Conservation (phyloP, 129 eudicot genomes). For the Chrysanthemum makinoi region DNA sequence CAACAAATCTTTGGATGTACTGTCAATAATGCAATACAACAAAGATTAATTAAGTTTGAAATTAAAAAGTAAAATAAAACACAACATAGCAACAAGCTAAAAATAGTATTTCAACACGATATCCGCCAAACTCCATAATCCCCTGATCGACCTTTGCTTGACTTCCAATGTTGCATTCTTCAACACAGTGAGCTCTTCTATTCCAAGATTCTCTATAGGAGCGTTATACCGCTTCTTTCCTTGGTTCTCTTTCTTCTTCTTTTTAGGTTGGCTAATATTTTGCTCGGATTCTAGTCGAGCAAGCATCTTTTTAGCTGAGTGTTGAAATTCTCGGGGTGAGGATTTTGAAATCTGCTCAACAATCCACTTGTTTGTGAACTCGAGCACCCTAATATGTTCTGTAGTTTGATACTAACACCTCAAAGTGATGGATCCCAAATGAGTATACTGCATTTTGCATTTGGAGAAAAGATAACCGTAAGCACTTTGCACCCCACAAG, state of each 20-base stretch:
- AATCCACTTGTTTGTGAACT: slow-evolving; percentile 17
- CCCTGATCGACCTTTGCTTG: background rate
- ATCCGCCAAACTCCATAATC: too few species aligned
- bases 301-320: slow-evolving; percentile 29
- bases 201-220: slow-evolving; percentile 20
- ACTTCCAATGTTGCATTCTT: slow-evolving; percentile 30
- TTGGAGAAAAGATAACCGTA: slow-evolving; percentile 44
- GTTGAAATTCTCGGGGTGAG: slow-evolving; percentile 34
- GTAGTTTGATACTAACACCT: slow-evolving; percentile 23
- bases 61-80: too few species aligned
- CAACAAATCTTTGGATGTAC: too few species aligned
- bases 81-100: too few species aligned
- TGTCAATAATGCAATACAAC: too few species aligned
- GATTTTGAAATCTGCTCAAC: slow-evolving; percentile 27
- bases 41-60: too few species aligned
- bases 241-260: slow-evolving; percentile 23
- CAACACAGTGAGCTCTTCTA: slow-evolving; percentile 34
- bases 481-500: background rate
- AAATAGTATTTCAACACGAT: too few species aligned
- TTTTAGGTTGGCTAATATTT: slow-evolving; percentile 26
- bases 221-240: slow-evolving; percentile 46
- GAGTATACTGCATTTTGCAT: slow-evolving; percentile 29
- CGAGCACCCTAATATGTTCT: slow-evolving; percentile 4
- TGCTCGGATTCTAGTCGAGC: slow-evolving; percentile 32
- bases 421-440: slow-evolving; percentile 51